A percentile compares a stretch with the other conserved stretches of the same genome.
Evolutionary conservation across 306 rosid genomes (phyloP).

Genomic region (Castanea crenata): DNA sequence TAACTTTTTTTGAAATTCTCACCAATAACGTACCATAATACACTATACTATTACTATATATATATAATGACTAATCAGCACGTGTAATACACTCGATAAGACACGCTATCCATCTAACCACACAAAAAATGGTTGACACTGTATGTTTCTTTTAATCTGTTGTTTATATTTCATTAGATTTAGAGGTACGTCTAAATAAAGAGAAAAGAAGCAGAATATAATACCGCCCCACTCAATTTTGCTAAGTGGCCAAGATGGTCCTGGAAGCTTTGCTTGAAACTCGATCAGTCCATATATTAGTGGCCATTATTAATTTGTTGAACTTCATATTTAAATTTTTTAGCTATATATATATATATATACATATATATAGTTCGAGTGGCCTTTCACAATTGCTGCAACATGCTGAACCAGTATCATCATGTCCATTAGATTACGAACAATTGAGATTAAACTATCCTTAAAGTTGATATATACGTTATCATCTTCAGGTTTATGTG

Average conservation of each 20-base stretch:
- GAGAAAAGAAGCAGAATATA: background rate
- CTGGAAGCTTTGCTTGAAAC: background rate
- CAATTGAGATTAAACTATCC: background rate
- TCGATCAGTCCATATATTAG: background rate
- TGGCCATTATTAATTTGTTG: constrained; percentile 45
- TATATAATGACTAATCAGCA: constrained; percentile 2
- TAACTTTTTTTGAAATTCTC: constrained; percentile 4
- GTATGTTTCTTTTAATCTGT: background rate
- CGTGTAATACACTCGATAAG: constrained; percentile 20
- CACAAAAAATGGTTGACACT: constrained; percentile 10
- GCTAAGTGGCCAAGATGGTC: constrained; percentile 28
- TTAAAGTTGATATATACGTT: background rate
- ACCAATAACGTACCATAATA: constrained; percentile 8
- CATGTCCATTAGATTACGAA: background rate
- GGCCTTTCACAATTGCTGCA: background rate
- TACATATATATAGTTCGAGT: background rate
- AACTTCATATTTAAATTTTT: background rate
- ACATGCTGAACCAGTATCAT: background rate
- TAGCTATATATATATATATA: background rate
- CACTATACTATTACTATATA: too few species aligned
- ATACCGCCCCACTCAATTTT: constrained; percentile 48
- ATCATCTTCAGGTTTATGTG: background rate
- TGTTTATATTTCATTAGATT: too few species aligned
- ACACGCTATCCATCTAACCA: background rate
- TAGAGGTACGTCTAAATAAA: too few species aligned